phyloP scores from a whole-genome alignment of 257 asterid species.

The Solanum pennellii region DNA sequence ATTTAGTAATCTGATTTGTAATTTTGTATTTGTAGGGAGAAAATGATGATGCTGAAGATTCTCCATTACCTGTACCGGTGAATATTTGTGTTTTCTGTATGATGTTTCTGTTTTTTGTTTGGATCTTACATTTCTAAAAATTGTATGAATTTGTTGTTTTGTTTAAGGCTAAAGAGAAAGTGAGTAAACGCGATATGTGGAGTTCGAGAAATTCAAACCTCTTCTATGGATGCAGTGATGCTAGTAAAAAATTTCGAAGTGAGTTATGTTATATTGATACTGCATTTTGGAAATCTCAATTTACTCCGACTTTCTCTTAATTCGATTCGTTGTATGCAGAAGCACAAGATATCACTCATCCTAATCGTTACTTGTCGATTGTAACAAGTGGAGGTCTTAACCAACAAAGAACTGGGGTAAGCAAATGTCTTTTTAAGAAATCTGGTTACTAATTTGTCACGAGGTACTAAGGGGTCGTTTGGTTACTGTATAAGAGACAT shows the following conservation, averaged over 20 bases:
- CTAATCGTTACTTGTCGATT: conserved; percentile 70
- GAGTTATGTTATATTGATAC: conserved; percentile 4
- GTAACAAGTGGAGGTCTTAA: conserved; percentile 96
- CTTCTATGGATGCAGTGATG: conserved; percentile 68
- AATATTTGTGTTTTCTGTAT: neutral
- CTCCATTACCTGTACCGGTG: conserved; percentile 43
- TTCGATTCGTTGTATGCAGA: conserved; percentile 23
- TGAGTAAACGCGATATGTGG: conserved; percentile 61
- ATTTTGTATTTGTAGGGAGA: conserved; percentile 13
- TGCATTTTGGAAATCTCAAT: neutral
- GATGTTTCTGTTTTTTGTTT: conserved; percentile 15
- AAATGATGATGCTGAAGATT: conserved; percentile 17
- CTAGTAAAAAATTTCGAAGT: conserved; percentile 60
- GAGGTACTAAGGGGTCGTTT: neutral
- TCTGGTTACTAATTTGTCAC: neutral
- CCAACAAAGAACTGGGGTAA: conserved; percentile 99
- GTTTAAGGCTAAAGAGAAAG: conserved; percentile 53
- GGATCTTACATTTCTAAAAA: conserved; percentile 16
- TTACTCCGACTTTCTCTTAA: neutral
- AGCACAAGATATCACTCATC: conserved; percentile 40
- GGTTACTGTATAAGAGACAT: too few relatives aligned
- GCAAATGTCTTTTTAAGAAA: neutral
- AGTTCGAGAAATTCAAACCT: conserved; percentile 49
- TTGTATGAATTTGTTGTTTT: conserved; percentile 30
- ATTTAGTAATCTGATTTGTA: neutral